Evolutionary conservation across 495 filamentous ascomycete species (phyloP).

Genomic region (Poronia punctata): DNA sequence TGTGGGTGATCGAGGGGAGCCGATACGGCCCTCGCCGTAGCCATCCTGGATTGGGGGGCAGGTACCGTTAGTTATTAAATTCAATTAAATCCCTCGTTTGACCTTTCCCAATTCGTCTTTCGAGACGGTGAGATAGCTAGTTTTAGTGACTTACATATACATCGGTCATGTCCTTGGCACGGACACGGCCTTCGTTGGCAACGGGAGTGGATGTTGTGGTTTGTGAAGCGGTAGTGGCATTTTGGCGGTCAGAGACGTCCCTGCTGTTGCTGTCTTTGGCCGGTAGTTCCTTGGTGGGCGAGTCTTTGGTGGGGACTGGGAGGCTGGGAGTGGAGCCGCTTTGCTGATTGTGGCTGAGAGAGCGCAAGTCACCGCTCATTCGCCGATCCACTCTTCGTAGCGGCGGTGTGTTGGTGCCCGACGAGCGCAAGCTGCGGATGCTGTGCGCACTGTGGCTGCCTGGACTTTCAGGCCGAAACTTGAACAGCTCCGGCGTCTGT

Average conservation of each 20-base stretch:
- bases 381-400: conserved; percentile 67
- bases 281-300: background rate
- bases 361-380: conserved; percentile 73
- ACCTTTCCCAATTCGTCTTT: too few relatives aligned
- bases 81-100: too few relatives aligned
- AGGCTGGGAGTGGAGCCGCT: conserved; percentile 25
- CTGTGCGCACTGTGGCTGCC: conserved; percentile 41
- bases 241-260: conserved; percentile 23
- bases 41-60: conserved; percentile 60
- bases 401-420: conserved; percentile 47
- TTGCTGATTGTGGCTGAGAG: conserved; percentile 52
- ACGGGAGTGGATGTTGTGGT: conserved; percentile 58
- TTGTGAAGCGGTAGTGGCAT: conserved; percentile 48
- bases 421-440: conserved; percentile 15
- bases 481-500: conserved; percentile 49
- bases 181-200: conserved; percentile 80
- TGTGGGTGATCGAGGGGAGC: conserved; percentile 85
- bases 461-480: conserved; percentile 52
- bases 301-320: conserved; percentile 3
- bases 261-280: background rate
- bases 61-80: background rate
- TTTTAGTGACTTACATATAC: conserved; percentile 81
- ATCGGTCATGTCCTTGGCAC: conserved; percentile 79
- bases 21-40: conserved; percentile 82
- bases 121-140: too few relatives aligned